These are phyloP conservation scores for Hansenula sp. DNA, from an alignment of 1,139 yeast species.

Conservation along the genomic window DNA sequence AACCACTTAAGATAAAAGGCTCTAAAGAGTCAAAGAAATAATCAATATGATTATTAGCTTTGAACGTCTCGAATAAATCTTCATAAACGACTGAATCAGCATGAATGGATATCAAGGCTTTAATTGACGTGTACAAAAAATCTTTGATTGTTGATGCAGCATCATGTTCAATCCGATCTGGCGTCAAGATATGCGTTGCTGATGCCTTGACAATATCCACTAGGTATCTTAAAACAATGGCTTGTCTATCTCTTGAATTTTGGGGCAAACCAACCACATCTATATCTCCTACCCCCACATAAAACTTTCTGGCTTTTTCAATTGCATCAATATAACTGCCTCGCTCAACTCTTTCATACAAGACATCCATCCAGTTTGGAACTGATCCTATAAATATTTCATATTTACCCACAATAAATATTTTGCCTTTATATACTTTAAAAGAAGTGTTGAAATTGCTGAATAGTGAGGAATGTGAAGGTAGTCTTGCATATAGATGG, in stretches of 20 bases:
- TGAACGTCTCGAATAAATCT: constrained; percentile 44
- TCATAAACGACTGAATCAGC: constrained; percentile 43
- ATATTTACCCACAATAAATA: constrained; percentile 46
- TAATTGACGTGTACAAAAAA: constrained; percentile 34
- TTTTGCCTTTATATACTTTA: constrained; percentile 36
- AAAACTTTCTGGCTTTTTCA: constrained; percentile 48
- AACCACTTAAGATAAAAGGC: constrained; percentile 42
- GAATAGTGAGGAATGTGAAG: constrained; percentile 18
- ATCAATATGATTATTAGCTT: constrained; percentile 24
- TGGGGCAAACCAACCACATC: constrained; percentile 51
- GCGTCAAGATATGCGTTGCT: constrained; percentile 17
- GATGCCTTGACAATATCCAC: constrained; percentile 37
- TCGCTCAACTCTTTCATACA: constrained; percentile 44
- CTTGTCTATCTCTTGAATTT: constrained; percentile 37
- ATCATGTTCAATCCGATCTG: constrained; percentile 6
- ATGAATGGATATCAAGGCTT: constrained; percentile 34
- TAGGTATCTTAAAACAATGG: constrained; percentile 47
- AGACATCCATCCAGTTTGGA: constrained; percentile 71
- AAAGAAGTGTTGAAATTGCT: constrained; percentile 28
- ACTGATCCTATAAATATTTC: constrained; percentile 53
- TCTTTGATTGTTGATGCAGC: constrained; percentile 10
- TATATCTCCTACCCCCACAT: constrained; percentile 44
- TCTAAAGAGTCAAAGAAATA: constrained; percentile 50
- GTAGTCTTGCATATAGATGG: constrained; percentile 19
- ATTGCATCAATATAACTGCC: constrained; percentile 55